Evolutionary conservation across 805 yeast species (phyloP).

Genomic region (Saccharomyces eubayanus): DNA sequence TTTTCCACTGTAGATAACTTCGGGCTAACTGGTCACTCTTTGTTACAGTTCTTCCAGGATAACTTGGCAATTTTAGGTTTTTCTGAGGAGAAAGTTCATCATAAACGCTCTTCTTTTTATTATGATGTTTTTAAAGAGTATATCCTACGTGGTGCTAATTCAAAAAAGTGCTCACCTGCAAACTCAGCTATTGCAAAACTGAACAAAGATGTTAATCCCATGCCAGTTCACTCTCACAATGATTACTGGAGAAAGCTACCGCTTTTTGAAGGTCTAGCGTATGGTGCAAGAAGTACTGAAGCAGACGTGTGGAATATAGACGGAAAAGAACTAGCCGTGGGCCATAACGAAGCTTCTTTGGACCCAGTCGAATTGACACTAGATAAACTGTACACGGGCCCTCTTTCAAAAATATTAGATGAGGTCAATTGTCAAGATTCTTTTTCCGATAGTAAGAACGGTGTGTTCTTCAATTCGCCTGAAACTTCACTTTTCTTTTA

Average conservation of each 20-base stretch:
- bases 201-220: slow-evolving; percentile 20
- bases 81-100: not conserved
- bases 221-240: slow-evolving; percentile 53
- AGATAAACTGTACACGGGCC: slow-evolving; percentile 43
- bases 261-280: slow-evolving; percentile 44
- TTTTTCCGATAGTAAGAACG: slow-evolving; percentile 20
- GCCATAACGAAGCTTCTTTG: slow-evolving; percentile 48
- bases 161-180: slow-evolving; percentile 9
- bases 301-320: slow-evolving; percentile 52
- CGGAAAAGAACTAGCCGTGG: slow-evolving; percentile 40
- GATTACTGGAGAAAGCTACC: slow-evolving; percentile 60
- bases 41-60: not conserved
- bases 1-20: not conserved
- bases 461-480: slow-evolving; percentile 39
- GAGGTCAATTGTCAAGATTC: slow-evolving; percentile 35
- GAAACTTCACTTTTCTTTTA: slow-evolving; percentile 49
- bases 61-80: not conserved
- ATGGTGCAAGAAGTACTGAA: slow-evolving; percentile 52
- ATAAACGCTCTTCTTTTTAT: not conserved
- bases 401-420: slow-evolving; percentile 41
- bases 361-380: slow-evolving; percentile 38
- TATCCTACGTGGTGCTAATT: not conserved
- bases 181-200: slow-evolving; percentile 15
- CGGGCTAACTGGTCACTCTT: not conserved
- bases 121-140: not conserved